These are phyloP conservation scores for Athelia psychrophila DNA, from an alignment of 1,284 basidiomycete species.

Conservation along the genomic window DNA sequence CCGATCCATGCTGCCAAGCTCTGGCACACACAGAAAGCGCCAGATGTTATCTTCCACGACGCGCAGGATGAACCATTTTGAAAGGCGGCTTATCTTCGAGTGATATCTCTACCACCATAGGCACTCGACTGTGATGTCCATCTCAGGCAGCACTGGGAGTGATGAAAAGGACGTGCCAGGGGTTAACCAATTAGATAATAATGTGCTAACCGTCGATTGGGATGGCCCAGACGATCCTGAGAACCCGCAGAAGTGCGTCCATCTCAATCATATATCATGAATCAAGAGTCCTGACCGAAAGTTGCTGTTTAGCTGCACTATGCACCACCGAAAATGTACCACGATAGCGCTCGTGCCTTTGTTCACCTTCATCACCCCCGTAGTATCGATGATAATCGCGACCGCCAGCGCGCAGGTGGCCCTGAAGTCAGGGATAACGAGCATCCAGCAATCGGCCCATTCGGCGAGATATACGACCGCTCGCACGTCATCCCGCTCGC, in stretches of 20 bases:
- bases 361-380: conserved; percentile 64
- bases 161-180: no score
- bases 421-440: conserved; percentile 53
- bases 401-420: conserved; percentile 58
- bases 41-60: no score
- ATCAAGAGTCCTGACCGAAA: background rate
- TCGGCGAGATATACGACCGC: conserved; percentile 46
- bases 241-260: conserved; percentile 52
- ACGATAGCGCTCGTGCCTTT: conserved; percentile 60
- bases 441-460: conserved; percentile 38
- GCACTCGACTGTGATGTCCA: no score
- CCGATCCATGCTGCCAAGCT: no score
- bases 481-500: conserved; percentile 35
- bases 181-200: no score
- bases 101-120: no score
- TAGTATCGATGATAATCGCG: conserved; percentile 71
- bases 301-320: conserved; percentile 46
- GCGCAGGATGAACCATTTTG: no score
- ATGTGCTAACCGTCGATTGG: conserved; percentile 39
- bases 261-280: background rate
- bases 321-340: conserved; percentile 57
- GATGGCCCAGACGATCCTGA: conserved; percentile 47
- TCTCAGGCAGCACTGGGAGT: no score
- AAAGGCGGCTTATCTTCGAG: no score
- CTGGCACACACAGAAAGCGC: no score